Percentiles rank a stretch among this genome's conserved stretches.
Conservation (phyloP, 768 basidiomycete species). For the Rhodotorula paludigena region DNA sequence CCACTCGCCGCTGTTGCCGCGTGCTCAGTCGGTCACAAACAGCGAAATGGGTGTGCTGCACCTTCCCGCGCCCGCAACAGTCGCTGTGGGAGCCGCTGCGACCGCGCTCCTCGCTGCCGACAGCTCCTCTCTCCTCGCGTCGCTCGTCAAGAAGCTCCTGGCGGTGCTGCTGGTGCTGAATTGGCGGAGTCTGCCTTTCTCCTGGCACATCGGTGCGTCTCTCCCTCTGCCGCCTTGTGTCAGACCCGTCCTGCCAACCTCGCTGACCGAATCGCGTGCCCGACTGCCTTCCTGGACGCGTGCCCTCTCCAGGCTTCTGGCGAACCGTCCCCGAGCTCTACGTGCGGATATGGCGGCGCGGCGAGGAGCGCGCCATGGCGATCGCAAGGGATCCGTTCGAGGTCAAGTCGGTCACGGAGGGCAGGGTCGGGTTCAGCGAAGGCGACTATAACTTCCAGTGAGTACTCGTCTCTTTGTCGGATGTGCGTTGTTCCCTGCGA, state of each 20-base stretch:
- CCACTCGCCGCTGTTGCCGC: no score
- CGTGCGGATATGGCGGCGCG: conserved; percentile 10
- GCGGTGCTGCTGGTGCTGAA: conserved; percentile 25
- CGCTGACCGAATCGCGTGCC: background rate
- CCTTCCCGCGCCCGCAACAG: conserved; percentile 8
- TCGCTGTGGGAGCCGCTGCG: conserved; percentile 2
- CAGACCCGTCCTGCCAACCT: background rate
- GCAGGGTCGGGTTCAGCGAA: background rate
- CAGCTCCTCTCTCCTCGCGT: background rate
- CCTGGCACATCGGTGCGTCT: conserved; percentile 32
- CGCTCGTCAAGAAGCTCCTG: conserved; percentile 11
- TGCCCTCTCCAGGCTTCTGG: background rate
- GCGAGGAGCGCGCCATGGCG: conserved; percentile 18
- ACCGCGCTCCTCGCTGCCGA: background rate
- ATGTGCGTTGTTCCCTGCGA: no score
- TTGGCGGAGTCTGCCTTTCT: conserved; percentile 24
- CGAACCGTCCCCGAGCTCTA: conserved; percentile 21
- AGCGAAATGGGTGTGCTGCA: background rate
- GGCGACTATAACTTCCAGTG: conserved; percentile 33
- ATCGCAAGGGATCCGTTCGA: conserved; percentile 28
- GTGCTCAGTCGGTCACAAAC: no score
- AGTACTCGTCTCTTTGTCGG: background rate
- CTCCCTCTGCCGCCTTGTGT: background rate
- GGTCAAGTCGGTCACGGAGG: conserved; percentile 14
- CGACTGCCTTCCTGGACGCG: background rate